Evolutionary conservation across 129 eudicot species (phyloP), one percentile per base, ranked within the genome.

Genomic region (Lactuca sativa): DNA sequence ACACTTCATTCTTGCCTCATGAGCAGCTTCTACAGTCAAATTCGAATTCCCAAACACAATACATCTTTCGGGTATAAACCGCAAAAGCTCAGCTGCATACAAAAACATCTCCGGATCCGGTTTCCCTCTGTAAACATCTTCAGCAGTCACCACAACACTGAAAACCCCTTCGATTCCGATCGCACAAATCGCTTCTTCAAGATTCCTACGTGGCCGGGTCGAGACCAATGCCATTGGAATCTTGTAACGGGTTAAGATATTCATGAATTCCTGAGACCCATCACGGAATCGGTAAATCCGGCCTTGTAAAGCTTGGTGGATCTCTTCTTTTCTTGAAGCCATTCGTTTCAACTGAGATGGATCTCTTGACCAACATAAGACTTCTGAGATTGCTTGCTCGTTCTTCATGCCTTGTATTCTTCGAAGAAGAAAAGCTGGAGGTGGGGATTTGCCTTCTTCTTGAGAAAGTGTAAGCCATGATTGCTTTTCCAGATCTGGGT

Each of bases 11-110:
- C 78, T 79, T 6, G 92, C 98, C 70, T 92, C 96, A 38, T 85
- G 98, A n/a, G 96, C 98, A 6, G 98, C 98, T 78, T 92, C 92
- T n/a, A 89, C 86, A 0, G 92, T 92, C 11, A 52, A 82, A 74
- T 92, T 92, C 7, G 97, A 92, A 72, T 88, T 92, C 34, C 97
- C 97, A 67, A 92, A 88, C 57, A 92, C 97, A 31, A 92, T 92
- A 66, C 97, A 92, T 47, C 97, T 72, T 52, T 92, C 91, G 0
- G 97, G 97, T 70, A 89, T 82, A 66, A 84, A 84, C 57, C 80
- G 82, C 52, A 92, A 64, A 43, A 84, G 85, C 72, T 92, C 89
- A 1, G 84, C 86, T 0, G 97, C 97, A 51, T 92, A 92, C 5
- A 65, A 70, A 81, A 88, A 92, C 96, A 92, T 92, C 73, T 92